Base-by-base conservation (phyloP, 2,329 filamentous ascomycete species). In the Colletotrichum sansevieriae region DNA sequence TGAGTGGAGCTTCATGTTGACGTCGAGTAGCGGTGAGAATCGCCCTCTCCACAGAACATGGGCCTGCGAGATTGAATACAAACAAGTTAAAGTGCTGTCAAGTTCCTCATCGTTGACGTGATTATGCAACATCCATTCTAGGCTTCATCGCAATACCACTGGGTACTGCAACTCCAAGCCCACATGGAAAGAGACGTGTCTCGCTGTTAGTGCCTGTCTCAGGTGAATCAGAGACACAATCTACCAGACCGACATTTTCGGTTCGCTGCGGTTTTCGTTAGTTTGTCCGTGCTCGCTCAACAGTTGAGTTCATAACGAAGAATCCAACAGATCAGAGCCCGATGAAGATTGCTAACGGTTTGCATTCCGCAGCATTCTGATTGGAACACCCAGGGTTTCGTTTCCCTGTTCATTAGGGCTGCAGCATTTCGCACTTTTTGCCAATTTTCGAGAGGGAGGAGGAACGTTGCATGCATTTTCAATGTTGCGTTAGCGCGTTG, bases 41-140 rank as follows among this genome's bases (percentile, higher is more conserved):
- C 49, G 18, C 61, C 20, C 60, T 39, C 62, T 61, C 65, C 55
- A 64, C 65, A 46, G n/a, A 39, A 54, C 55, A 49, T 43, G 62
- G 55, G 55, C 62, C 55, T 37, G 25, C 61, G 33, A 68, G 62
- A 68, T 60, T 65, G 65, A 68, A 68, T 68, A 65, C 65, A 68
- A 68, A 65, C 11, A 54, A 56, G 62, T 68, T 29, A 60, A 68
- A 68, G 15, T 65, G 49, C 25, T 54, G 11, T 33, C 12, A 5
- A 11, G 47, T 35, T 39, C 13, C 47, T 44, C 20, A 54, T 52
- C 46, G 46, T 44, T 43, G 58, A 62, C 22, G 20, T 63, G 60
- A 55, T 55, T 22, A n/a, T 63, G 49, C 37, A 44, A 52, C 2
- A 35, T 37, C 8, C 11, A 44, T 52, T 54, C 13, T 10, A 43